phyloP scores from a whole-genome alignment of 148 eudicot species.

The Fagopyrum homotropicum region DNA sequence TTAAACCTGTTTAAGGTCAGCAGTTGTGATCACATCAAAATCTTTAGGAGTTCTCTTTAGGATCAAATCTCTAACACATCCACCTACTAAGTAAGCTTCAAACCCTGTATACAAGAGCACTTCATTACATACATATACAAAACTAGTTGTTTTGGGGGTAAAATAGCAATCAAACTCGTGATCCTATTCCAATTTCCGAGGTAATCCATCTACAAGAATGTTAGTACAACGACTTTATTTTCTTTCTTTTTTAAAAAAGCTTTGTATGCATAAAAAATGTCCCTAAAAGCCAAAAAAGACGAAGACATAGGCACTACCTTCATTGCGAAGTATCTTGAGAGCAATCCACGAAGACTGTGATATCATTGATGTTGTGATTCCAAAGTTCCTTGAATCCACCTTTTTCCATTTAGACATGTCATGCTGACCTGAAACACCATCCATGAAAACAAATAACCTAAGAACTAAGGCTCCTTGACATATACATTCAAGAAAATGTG shows the following conservation, averaged over 20 bases:
- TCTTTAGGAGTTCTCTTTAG: constrained; percentile 75
- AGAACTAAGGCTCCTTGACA: neutral
- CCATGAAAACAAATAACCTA: neutral
- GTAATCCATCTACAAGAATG: neutral
- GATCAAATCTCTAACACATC: constrained; percentile 90
- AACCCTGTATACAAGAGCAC: constrained; percentile 46
- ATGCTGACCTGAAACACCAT: constrained; percentile 27
- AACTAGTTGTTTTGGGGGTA: neutral
- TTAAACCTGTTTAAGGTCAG: constrained; percentile 56
- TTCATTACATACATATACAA: constrained; percentile 15
- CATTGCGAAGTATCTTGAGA: constrained; percentile 40
- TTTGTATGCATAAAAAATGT: neutral
- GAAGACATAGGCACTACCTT: constrained; percentile 37
- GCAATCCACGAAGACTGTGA: constrained; percentile 45
- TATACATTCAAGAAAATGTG: neutral
- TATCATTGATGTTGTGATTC: constrained; percentile 38
- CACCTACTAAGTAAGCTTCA: constrained; percentile 91
- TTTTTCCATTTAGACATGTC: constrained; percentile 54
- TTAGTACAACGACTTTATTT: neutral
- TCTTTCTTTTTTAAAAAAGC: too few relatives aligned
- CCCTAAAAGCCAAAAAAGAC: neutral
- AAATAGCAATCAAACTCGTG: constrained; percentile 7
- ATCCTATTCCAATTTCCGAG: neutral
- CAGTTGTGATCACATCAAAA: constrained; percentile 89
- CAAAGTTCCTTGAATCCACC: constrained; percentile 60